Conservation (phyloP, 768 basidiomycete genomes). For the Leccinellum luteum region DNA sequence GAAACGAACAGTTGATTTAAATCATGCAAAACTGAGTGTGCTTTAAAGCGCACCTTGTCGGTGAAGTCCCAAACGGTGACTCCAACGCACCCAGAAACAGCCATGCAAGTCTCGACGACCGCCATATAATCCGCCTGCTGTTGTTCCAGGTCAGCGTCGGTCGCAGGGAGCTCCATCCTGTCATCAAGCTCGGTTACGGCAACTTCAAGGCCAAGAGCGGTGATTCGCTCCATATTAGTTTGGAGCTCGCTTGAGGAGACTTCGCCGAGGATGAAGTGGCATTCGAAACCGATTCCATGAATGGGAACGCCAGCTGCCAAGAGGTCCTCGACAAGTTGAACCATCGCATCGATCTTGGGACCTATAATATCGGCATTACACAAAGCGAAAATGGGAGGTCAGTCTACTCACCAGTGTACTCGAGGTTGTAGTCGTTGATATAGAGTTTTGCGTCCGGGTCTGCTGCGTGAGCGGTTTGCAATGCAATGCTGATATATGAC, state of each 20-base stretch:
- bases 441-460: conserved; percentile 35
- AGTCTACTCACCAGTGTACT: conserved; percentile 20
- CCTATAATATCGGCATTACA: conserved; percentile 1
- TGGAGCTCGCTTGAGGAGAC: conserved; percentile 46
- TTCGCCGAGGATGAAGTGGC: conserved; percentile 58
- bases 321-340: conserved; percentile 49
- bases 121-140: conserved; percentile 57
- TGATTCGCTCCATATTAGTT: conserved; percentile 49
- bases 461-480: conserved; percentile 33
- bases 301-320: conserved; percentile 48
- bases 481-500: conserved; percentile 50
- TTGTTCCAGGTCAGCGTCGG: conserved; percentile 46
- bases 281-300: conserved; percentile 61
- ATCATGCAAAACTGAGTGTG: conserved; percentile 10
- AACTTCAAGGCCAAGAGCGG: conserved; percentile 61
- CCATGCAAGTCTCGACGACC: conserved; percentile 54
- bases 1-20: background rate
- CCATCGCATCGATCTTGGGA: conserved; percentile 45
- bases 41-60: conserved; percentile 25
- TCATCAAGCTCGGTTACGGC: conserved; percentile 71
- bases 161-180: conserved; percentile 52
- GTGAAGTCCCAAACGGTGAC: conserved; percentile 43
- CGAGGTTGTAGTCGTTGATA: conserved; percentile 31
- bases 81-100: conserved; percentile 34
- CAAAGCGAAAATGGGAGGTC: background rate